Evolutionary conservation across 352 stramenopile species (phyloP).

Genomic region (Phytophthora macrochlamydospora): DNA sequence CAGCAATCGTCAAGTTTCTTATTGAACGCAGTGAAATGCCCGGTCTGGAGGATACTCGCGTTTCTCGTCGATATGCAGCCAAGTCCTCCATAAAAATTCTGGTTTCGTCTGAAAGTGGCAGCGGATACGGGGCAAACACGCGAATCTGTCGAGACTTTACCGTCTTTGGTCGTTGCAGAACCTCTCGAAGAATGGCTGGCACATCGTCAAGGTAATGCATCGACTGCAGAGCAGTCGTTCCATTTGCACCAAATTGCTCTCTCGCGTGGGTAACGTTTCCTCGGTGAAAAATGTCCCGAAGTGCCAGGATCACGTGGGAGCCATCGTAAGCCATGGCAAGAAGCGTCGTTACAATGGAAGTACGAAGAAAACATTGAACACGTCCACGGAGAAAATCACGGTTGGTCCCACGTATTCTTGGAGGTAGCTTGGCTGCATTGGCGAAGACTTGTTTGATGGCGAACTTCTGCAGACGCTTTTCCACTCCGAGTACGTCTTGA

Average conservation of each 20-base stretch:
- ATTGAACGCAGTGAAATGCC: not conserved
- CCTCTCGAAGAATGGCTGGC: too few relatives aligned
- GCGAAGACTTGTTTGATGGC: slow-evolving; percentile 23
- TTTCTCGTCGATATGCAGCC: not conserved
- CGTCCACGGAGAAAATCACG: slow-evolving; percentile 30
- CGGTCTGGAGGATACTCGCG: not conserved
- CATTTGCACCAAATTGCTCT: too few relatives aligned
- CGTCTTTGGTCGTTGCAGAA: too few relatives aligned
- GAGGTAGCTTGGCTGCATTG: not conserved
- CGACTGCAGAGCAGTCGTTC: too few relatives aligned
- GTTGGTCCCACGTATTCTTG: slow-evolving; percentile 15
- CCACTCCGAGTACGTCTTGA: not conserved
- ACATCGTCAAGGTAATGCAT: too few relatives aligned
- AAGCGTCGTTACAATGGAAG: too few relatives aligned
- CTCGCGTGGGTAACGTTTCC: too few relatives aligned
- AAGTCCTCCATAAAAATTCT: not conserved
- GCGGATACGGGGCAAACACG: slow-evolving; percentile 11
- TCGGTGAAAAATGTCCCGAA: too few relatives aligned
- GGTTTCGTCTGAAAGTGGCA: slow-evolving; percentile 12
- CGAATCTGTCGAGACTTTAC: slow-evolving; percentile 15
- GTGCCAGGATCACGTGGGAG: too few relatives aligned
- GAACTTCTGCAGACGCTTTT: slow-evolving; percentile 7
- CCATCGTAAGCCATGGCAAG: too few relatives aligned
- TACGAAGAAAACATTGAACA: slow-evolving; percentile 34
- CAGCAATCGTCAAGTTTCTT: too few relatives aligned